Conservation (phyloP, 768 basidiomycete species). For the Podaxis pistillaris region DNA sequence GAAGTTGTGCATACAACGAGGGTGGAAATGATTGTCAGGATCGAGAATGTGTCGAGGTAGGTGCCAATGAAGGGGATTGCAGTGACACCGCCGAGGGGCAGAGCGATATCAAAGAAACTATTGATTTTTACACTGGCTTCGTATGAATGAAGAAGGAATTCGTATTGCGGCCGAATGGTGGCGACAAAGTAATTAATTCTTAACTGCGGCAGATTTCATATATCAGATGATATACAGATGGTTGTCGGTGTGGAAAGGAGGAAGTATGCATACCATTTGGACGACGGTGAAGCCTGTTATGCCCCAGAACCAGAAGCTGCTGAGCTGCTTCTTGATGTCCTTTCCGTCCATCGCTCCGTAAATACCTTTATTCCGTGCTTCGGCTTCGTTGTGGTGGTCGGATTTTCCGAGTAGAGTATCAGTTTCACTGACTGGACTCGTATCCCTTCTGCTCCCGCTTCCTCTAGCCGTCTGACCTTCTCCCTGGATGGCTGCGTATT, state of each 20-base stretch:
- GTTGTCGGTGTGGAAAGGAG: background rate
- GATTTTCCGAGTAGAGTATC: background rate
- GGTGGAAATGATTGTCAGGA: conserved; percentile 1
- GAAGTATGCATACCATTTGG: background rate
- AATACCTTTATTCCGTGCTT: background rate
- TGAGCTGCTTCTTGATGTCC: background rate
- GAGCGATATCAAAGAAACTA: background rate
- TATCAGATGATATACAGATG: background rate
- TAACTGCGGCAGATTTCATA: background rate
- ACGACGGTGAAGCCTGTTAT: conserved; percentile 5
- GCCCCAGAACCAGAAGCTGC: conserved; percentile 8
- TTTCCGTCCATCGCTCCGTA: conserved; percentile 9
- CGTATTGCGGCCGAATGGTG: conserved; percentile 4
- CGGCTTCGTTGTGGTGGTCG: background rate
- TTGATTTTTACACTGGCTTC: background rate
- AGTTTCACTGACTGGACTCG: background rate
- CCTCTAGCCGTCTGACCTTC: background rate
- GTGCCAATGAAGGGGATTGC: conserved; percentile 9
- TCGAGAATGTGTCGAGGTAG: conserved; percentile 4
- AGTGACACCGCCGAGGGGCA: background rate
- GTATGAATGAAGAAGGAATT: conserved; percentile 8
- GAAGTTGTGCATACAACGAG: conserved; percentile 3
- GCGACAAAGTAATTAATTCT: conserved; percentile 12
- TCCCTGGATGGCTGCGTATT: background rate
- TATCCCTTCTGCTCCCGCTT: background rate